Evolutionary conservation across 1,139 yeast species (phyloP).

Genomic region (Saccharomyces hybrid): DNA sequence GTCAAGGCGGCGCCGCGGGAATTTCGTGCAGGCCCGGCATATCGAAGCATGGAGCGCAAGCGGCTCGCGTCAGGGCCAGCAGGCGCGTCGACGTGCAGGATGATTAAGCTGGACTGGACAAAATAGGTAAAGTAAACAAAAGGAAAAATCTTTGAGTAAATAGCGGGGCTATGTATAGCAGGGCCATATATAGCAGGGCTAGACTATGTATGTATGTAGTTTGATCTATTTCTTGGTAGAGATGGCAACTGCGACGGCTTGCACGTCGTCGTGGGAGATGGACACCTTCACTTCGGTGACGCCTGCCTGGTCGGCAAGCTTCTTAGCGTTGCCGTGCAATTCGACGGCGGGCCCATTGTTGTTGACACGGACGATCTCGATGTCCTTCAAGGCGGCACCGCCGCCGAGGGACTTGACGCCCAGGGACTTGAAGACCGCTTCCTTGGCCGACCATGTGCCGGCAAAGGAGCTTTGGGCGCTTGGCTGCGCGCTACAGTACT

Average conservation of each 20-base stretch:
- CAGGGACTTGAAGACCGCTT: constrained; percentile 93
- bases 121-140: not conserved
- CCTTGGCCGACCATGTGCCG: constrained; percentile 99
- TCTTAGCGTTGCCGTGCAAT: constrained; percentile 67
- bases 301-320: constrained; percentile 64
- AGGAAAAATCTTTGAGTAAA: not conserved
- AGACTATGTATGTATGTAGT: not conserved
- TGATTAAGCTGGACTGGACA: not conserved
- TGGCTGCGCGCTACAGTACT: constrained; percentile 67
- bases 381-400: constrained; percentile 86
- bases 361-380: constrained; percentile 73
- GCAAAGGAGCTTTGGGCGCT: constrained; percentile 85
- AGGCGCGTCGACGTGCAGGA: not conserved
- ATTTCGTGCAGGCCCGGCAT: not conserved
- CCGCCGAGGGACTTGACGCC: constrained; percentile 89
- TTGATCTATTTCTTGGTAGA: constrained; percentile 33
- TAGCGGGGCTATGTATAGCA: not conserved
- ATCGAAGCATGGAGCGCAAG: not conserved
- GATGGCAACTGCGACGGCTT: constrained; percentile 95
- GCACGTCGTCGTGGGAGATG: constrained; percentile 92
- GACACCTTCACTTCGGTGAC: constrained; percentile 72
- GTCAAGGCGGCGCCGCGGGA: not conserved
- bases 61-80: not conserved
- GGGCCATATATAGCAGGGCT: no score
- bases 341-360: constrained; percentile 85